Percentiles rank a stretch among this genome's conserved stretches.
phyloP scores from a whole-genome alignment of 192 early-diverging fungal genomes.

The Coemansia erecta region DNA sequence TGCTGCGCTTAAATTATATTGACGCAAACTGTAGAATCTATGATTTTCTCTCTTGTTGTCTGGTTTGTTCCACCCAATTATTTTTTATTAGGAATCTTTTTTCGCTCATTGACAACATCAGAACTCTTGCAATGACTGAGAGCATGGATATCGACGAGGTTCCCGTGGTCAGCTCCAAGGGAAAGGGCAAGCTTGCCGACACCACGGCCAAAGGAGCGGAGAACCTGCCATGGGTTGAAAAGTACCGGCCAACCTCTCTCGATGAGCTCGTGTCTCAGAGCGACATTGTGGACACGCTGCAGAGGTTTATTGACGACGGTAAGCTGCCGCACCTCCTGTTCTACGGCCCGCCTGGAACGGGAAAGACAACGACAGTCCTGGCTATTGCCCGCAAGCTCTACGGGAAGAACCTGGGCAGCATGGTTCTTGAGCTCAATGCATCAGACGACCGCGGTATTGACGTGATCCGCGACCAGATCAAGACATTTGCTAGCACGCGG shows the following conservation, averaged over 20 bases:
- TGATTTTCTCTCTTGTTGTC: background rate
- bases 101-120: background rate
- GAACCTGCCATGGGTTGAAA: conserved; percentile 81
- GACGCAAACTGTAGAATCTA: background rate
- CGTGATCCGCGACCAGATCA: conserved; percentile 97
- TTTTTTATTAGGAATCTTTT: background rate
- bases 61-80: background rate
- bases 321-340: conserved; percentile 93
- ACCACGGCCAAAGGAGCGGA: conserved; percentile 7
- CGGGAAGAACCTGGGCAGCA: conserved; percentile 75
- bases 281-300: conserved; percentile 89
- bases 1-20: no score
- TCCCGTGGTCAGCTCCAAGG: background rate
- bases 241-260: conserved; percentile 88
- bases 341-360: conserved; percentile 98
- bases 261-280: conserved; percentile 91
- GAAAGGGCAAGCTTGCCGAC: conserved; percentile 50
- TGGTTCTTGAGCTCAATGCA: conserved; percentile 96
- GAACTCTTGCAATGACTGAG: conserved; percentile 25
- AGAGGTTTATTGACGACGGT: conserved; percentile 87
- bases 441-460: conserved; percentile 99
- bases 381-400: conserved; percentile 90
- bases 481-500: conserved; percentile 94
- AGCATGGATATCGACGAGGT: conserved; percentile 46
- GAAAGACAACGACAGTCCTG: conserved; percentile 95